Evolutionary conservation across 148 eudicot genomes (phyloP).

Genomic region (Gaultheria prostrata): DNA sequence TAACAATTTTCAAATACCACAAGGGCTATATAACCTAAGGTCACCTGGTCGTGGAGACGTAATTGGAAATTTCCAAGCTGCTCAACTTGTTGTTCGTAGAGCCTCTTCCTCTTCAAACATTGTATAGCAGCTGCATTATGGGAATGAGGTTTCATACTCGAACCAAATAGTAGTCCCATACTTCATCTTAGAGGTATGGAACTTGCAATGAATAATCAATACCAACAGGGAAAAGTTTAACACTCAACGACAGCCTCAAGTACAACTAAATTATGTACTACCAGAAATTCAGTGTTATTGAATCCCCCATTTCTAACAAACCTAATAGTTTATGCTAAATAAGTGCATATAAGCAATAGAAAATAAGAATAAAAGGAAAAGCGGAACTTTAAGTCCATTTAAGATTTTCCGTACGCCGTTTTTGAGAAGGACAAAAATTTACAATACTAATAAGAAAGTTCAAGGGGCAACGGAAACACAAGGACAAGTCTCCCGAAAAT

Average conservation of each 20-base stretch:
- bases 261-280: background rate
- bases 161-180: background rate
- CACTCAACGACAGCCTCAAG: background rate
- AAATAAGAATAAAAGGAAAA: background rate
- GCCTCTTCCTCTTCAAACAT: constrained; percentile 51
- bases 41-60: constrained; percentile 56
- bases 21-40: constrained; percentile 5
- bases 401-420: too few species aligned
- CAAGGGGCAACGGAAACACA: background rate
- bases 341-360: background rate
- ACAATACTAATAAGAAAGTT: background rate
- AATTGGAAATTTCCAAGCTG: constrained; percentile 52
- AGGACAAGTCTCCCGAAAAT: background rate
- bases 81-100: constrained; percentile 48
- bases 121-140: constrained; percentile 41
- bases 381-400: background rate
- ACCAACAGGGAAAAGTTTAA: background rate
- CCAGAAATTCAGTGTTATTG: background rate
- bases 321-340: background rate
- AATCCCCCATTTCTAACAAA: background rate
- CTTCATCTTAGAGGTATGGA: background rate
- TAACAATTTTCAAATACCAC: background rate
- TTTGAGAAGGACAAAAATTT: too few species aligned
- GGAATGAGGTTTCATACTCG: background rate
- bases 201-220: background rate